Evolutionary conservation across 1,284 basidiomycete genomes (phyloP), one percentile per base, ranked within the genome.

Genomic region (Somion occarium): DNA sequence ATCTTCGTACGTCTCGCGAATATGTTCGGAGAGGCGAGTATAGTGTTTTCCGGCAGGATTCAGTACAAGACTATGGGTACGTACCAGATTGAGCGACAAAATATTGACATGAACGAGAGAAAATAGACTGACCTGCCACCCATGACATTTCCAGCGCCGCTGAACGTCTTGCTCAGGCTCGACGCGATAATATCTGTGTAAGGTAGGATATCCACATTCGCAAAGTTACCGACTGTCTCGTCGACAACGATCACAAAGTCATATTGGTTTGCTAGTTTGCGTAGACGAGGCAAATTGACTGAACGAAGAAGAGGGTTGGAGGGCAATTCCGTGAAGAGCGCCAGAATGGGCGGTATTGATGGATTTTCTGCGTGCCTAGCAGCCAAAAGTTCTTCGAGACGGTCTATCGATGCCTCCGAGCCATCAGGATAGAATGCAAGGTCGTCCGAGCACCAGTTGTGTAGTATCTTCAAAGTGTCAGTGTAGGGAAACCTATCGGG

Each of bases 371-470:
- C 26, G 3, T 41, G 22, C 13, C 34, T 26, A 3, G 11, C 19
- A 30, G 5, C 30, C 13, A 50, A 26, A 18, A 44, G 11, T 26
- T n/a, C 9, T 26, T 44, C 25, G 2, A 53, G 19, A 22, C 23
- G 26, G 20, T 38, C 30, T 13, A 51, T 24, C 22, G 37, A 19
- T 11, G 46, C 43, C 25, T 48, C 80, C 9, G 82, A 70, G 1
- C 93, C 93, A 55, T 80, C 74, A 9, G 92, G 93, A 52, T 88
- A 79, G 71, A 95, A 94, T 66, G 90, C 77, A 59, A 84, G 90
- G 0, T 93, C 93, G 1, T 88, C 87, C 2, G 93, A 93, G n/a
- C n/a, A n/a, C 90, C 92, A 96, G 69, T 97, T 96, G 56, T 93
- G 74, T 7, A 97, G 74, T 44, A 95, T 82, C 69, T 96, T 96